Evolutionary conservation across 192 early-diverging fungal genomes (phyloP), one percentile per base, ranked within the genome.

Genomic region (Mortierella claussenii): DNA sequence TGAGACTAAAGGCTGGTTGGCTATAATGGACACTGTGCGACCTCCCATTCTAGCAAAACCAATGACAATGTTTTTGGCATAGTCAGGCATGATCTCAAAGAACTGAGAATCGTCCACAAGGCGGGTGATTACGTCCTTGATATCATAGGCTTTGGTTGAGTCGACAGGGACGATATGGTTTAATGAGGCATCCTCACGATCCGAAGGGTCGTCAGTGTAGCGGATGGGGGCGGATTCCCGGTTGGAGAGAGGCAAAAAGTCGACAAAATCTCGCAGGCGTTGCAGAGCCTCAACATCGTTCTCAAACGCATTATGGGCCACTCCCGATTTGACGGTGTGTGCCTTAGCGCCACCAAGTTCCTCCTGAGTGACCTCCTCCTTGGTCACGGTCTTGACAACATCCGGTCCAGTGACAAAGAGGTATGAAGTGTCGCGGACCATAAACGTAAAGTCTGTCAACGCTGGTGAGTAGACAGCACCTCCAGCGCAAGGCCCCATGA

Each of bases 401-500:
- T 96, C 96, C 4, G 97, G 97, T 18, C 97, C 97, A 7, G 97
- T 98, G 31, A 98, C 97, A 81, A 97, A 98, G 56, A 98, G 85
- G 74, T 97, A 93, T 34, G 96, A 97, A 4, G 95, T 93, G 67
- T 95, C 93, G 18, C 89, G 85, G n/a, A 98, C 96, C 97, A 98
- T 98, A 65, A 97, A 94, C 2, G 92, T 96, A 55, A 97, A 97
- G 65, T 98, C 97, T 0, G 95, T 98, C 82, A 98, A 82, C 43
- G 97, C 97, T 20, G 97, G 97, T 17, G 94, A 96, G 82, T 98
- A 98, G 24, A 98, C 97, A 8, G 95, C 95, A 47, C 96, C 96
- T 78, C 97, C 97, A 27, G 97, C 97, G 68, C 96, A 98, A 5
- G 97, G 97, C 3, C 97, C 97, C 97, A 98, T 98, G 54, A 98